Percentiles rank a stretch among this genome's conserved stretches.
Evolutionary conservation across 2,329 filamentous ascomycete genomes (phyloP).

Genomic region (Orbilia blumenaviensis): DNA sequence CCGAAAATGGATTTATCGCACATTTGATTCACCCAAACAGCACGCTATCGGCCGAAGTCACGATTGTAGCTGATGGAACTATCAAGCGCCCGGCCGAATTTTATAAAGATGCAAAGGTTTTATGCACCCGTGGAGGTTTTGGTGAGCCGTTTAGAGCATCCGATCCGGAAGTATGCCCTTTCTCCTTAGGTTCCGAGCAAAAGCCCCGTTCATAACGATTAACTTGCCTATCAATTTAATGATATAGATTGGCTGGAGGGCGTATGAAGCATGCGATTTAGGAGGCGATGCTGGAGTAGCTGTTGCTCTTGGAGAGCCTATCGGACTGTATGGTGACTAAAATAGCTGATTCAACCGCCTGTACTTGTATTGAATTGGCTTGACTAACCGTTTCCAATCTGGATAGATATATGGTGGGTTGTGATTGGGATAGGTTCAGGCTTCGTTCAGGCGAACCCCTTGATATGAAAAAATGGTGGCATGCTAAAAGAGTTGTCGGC

Average conservation of each 20-base stretch:
- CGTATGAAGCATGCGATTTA: background rate
- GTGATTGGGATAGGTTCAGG: background rate
- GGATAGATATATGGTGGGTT: background rate
- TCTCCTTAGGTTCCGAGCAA: no score
- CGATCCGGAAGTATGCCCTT: background rate
- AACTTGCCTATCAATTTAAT: no score
- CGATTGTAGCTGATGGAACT: conserved; percentile 17
- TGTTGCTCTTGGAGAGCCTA: background rate
- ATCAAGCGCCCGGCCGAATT: background rate
- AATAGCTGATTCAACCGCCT: background rate
- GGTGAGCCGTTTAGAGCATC: conserved; percentile 12
- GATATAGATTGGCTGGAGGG: conserved; percentile 3
- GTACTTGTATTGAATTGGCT: no score
- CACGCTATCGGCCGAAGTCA: conserved; percentile 38
- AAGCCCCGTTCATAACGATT: no score
- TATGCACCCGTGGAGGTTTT: background rate
- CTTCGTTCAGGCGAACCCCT: no score
- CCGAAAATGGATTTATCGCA: conserved; percentile 45
- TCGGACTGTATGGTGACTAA: conserved; percentile 20
- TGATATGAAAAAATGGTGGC: background rate
- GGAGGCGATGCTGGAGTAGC: background rate
- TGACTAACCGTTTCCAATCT: background rate
- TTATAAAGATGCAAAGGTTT: background rate
- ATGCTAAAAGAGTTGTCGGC: background rate
- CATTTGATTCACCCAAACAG: conserved; percentile 48